Evolutionary conservation across 2,329 filamentous ascomycete genomes (phyloP), one percentile per base, ranked within the genome.

Genomic region (Trichophyton simii): DNA sequence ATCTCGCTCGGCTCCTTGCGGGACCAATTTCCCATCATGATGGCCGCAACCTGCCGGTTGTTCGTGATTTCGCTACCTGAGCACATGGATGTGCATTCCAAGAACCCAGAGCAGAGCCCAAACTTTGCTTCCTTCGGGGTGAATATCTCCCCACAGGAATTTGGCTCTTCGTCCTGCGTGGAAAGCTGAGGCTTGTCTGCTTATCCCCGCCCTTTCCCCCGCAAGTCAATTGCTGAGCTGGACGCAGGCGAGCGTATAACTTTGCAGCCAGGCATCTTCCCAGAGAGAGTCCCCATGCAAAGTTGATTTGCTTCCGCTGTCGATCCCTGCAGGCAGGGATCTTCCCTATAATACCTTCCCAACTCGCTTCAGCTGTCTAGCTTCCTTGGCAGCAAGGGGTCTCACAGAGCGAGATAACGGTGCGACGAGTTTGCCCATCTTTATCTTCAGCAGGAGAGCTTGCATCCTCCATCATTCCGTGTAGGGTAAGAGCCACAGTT

Each of bases 141-240:
- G 42, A 18, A 46, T 46, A 18, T 22, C 42, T 46, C 22, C 22
- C 22, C 42, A 18, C 42, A 8, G 15, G 42, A 20, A 20, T n/a
- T 31, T 52, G 48, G 6, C 28, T 7, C 6, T 31, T 7, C 28
- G 20, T 20, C 28, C 20, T 42, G 38, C 11, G 38, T 42, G 48
- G 20, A 13, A 52, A 52, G 48, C 48, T 52, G 48, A 31, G n/a
- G 42, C 18, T 18, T 46, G 15, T 46, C 42, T 46, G 15, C 15
- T 42, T 42, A 4, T 46, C 42, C 42, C 42, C 42, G 28, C 42
- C 15, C 42, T n/a, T 52, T 52, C 48, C 48, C 48, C 48, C 48
- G 48, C 48, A 52, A 52, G 48, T 52, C 48, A 52, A 31, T 52
- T 52, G 48, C 48, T 52, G 48, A 25, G 48, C 48, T 52, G 48